Percentiles rank a stretch among this genome's conserved stretches.
Evolutionary conservation across 108 stramenopile species (phyloP).

Genomic region (Cafeteria roenbergensis): DNA sequence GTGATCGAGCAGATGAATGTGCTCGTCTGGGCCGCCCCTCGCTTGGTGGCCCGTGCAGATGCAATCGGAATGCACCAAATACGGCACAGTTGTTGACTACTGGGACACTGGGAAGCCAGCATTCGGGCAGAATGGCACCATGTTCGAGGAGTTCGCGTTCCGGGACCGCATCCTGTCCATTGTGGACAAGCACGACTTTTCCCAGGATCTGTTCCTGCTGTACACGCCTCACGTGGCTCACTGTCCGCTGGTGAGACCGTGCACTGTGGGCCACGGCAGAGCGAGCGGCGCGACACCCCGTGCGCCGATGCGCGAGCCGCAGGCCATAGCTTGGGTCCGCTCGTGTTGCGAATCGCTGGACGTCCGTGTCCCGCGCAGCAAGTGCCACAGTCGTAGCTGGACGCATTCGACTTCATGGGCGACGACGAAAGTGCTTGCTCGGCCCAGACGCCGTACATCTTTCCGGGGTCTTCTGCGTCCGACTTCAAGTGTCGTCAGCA

Average conservation of each 20-base stretch:
- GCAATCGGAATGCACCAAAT: not conserved
- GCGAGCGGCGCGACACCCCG: no score
- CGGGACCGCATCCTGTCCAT: conserved; percentile 9
- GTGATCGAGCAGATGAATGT: no score
- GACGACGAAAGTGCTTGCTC: not conserved
- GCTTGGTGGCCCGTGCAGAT: no score
- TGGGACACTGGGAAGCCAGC: conserved; percentile 24
- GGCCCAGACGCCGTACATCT: not conserved
- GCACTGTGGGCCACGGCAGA: no score
- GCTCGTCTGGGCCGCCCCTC: no score
- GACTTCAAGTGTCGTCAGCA: not conserved
- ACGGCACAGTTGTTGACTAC: conserved; percentile 14
- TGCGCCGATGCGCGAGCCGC: no score
- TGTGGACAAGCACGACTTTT: conserved; percentile 13
- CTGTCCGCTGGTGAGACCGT: no score
- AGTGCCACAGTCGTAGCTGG: not conserved
- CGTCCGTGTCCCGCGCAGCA: no score
- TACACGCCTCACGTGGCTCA: conserved; percentile 1
- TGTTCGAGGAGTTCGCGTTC: conserved; percentile 18
- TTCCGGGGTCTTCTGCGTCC: not conserved
- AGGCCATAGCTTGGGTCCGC: no score
- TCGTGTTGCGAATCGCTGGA: no score
- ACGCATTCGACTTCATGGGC: not conserved
- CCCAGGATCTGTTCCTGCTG: conserved; percentile 9
- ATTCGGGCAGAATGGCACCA: conserved; percentile 11